phyloP scores from a whole-genome alignment of 306 rosid species.

The Citrullus amarus region DNA sequence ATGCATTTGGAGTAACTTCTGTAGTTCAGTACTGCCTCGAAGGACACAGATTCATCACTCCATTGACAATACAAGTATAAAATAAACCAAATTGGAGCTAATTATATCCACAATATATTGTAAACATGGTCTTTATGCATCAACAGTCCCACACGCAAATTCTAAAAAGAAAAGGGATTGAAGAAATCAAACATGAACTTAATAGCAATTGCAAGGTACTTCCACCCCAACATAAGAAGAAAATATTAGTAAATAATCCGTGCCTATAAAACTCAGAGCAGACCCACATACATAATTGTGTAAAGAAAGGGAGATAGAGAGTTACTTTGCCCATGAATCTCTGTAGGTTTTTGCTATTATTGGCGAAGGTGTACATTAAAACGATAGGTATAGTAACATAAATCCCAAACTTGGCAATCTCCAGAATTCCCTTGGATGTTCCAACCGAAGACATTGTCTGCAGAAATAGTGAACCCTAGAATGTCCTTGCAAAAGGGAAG shows the following conservation, averaged over 20 bases:
- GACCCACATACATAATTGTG: neutral
- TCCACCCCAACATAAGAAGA: neutral
- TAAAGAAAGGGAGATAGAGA: neutral
- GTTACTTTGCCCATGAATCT: constrained; percentile 71
- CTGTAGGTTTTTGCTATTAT: constrained; percentile 51
- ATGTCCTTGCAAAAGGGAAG: neutral
- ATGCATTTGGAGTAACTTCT: neutral
- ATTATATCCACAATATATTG: neutral
- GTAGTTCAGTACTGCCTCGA: neutral
- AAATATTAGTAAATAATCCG: neutral
- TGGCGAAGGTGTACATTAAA: constrained; percentile 67
- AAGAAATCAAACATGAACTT: neutral
- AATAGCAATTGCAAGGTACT: neutral
- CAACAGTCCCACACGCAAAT: neutral
- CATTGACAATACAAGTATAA: neutral
- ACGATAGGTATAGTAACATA: constrained; percentile 60
- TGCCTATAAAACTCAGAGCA: neutral
- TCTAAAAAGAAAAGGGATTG: neutral
- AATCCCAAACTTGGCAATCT: constrained; percentile 78
- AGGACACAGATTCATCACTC: neutral
- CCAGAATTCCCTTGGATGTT: constrained; percentile 66
- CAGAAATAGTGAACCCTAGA: constrained; percentile 5
- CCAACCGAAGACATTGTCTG: constrained; percentile 49
- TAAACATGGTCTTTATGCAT: neutral
- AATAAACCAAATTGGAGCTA: neutral